Evolutionary conservation across 129 eudicot genomes (phyloP), one percentile per base, ranked within the genome.

Genomic region (Scalesia atractyloides): DNA sequence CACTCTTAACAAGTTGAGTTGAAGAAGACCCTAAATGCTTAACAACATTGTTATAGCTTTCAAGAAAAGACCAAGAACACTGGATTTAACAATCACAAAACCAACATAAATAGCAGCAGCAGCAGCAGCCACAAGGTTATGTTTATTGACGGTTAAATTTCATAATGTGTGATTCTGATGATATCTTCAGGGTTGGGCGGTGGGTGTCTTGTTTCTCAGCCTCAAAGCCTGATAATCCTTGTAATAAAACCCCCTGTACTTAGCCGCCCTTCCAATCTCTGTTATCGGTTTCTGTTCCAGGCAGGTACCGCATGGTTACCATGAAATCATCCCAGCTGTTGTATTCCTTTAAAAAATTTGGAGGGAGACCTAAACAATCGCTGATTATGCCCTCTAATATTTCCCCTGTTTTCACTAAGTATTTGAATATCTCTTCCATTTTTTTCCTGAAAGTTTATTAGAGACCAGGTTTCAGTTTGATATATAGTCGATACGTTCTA

Each of bases 121-220:
- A 22, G 53, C 41, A 15, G 15, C 13, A n/a, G 16, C 3, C 34
- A 69, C n/a, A n/a, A n/a, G 30, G 2, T 60, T 17, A 57, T 20
- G 19, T 49, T 19, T 64, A 2, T 18, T 15, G 11, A 22, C 9
- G 14, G 50, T 44, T 64, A 78, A 44, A 85, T 51, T 41, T 83
- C 79, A 37, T 82, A 86, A 24, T 84, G 77, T n/a, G 76, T 37
- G 64, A 89, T 73, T 76, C 56, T 44, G 73, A 82, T 58, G 24
- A 69, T 70, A 43, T 89, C 90, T 76, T 86, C 79, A 1, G 92
- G 84, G 4, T 65, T 69, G 2, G 96, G 64, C 46, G 92, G 92
- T 10, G 92, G 92, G 65, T 78, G 83, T 82, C 76, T 86, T 86
- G 82, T 89, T 82, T 78, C 81, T 86, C 82, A 80, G 8, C 79